Conservation (phyloP, 2,329 filamentous ascomycete genomes). For the Aspergillus quadrilineatus region DNA sequence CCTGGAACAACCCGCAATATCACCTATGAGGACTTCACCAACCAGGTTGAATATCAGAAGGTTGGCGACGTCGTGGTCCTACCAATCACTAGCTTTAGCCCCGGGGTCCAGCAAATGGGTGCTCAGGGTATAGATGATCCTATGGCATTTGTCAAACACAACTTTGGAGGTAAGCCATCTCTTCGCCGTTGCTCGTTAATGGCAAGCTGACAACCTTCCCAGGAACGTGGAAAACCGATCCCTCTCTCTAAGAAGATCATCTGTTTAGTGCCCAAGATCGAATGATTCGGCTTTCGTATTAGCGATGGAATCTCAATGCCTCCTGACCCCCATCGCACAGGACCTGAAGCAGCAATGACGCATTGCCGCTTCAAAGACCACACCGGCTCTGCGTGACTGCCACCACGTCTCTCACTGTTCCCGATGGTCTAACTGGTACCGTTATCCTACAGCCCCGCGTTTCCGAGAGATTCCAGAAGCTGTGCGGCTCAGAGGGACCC, state of each 20-base stretch:
- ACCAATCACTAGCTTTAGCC: constrained; percentile 96
- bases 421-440: too few relatives aligned
- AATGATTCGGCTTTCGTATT: not conserved
- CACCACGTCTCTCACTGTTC: too few relatives aligned
- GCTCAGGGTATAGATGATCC: constrained; percentile 84
- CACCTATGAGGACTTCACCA: constrained; percentile 84
- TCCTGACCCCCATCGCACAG: too few relatives aligned
- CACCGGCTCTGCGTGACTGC: too few relatives aligned
- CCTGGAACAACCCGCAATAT: constrained; percentile 67
- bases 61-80: constrained; percentile 91
- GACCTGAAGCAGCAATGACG: too few relatives aligned
- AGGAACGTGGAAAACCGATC: constrained; percentile 42
- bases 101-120: constrained; percentile 90
- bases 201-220: constrained; percentile 14
- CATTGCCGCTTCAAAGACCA: too few relatives aligned
- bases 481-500: too few relatives aligned
- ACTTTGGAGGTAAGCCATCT: constrained; percentile 73
- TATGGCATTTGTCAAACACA: constrained; percentile 96
- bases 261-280: not conserved
- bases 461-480: too few relatives aligned
- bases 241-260: constrained; percentile 26
- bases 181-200: not conserved
- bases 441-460: too few relatives aligned
- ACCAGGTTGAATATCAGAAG: constrained; percentile 77
- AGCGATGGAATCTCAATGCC: not conserved